phyloP scores from a whole-genome alignment of 2,329 filamentous ascomycete species.

The Epichloe coenophiala region DNA sequence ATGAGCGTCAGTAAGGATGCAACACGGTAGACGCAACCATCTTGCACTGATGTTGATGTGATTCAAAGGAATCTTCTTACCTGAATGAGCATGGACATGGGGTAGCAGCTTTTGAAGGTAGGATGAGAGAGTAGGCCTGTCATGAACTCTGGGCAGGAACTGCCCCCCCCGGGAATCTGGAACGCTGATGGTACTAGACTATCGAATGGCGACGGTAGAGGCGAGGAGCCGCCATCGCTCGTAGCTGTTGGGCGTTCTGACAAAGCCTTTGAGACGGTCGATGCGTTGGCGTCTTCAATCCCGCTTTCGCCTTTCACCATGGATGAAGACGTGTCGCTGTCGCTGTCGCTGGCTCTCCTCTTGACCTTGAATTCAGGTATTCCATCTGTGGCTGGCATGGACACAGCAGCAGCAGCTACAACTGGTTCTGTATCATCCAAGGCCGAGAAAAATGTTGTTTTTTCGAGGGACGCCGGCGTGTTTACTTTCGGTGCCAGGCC shows the following conservation, averaged over 20 bases:
- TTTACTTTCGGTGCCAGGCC: not conserved
- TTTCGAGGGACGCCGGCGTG: not conserved
- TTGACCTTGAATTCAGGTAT: not conserved
- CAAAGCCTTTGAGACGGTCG: not conserved
- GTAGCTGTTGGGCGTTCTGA: not conserved
- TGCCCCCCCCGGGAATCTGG: conserved; percentile 28
- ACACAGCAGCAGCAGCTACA: not conserved
- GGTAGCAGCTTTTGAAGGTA: conserved; percentile 62
- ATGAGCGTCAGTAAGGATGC: not conserved
- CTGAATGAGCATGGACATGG: conserved; percentile 72
- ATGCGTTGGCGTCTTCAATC: not conserved
- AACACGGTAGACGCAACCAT: not conserved
- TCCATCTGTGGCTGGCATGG: not conserved
- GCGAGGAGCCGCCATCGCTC: conserved; percentile 7
- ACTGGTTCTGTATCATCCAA: not conserved
- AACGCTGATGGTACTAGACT: conserved; percentile 50
- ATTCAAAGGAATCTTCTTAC: conserved; percentile 25
- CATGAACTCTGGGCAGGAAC: conserved; percentile 55
- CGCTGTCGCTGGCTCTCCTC: not conserved
- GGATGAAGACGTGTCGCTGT: not conserved
- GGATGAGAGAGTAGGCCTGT: conserved; percentile 48
- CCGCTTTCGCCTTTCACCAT: not conserved
- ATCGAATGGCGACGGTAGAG: conserved; percentile 54
- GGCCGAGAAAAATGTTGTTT: not conserved
- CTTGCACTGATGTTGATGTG: not conserved